Base-by-base conservation (phyloP, 768 basidiomycete genomes). In the Naganishia kalamii region DNA sequence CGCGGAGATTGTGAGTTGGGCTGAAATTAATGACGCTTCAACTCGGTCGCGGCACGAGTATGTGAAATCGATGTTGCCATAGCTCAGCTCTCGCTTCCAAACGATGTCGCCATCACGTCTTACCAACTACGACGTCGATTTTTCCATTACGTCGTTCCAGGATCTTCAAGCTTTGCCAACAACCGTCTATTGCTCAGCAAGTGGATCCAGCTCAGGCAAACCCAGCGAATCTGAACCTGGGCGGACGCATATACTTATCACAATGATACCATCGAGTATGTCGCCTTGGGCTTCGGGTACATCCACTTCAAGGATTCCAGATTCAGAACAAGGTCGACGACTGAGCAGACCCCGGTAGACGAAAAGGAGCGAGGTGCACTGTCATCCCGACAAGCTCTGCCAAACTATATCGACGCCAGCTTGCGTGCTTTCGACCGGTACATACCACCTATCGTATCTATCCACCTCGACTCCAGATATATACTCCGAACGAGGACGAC, bases 101-200 rank as follows among this genome's bases (percentile, higher is more conserved):
- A 21, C 54, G 37, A 57, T 57, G 54, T 57, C 54, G 54, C 54
- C 54, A 57, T 57, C 54, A 37, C 37, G 35, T 57, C 27, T 21
- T 37, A 57, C 35, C 27, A 52, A 35, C 37, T 40, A 40, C 37
- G 37, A 40, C 43, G 19, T 44, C 43, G 10, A 44, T 11, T 44
- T 44, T 44, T 44, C 43, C 8, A 35, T 51, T 29, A 32, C 51
- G 51, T 52, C 27, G 54, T 30, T 49, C 35, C 37, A 37, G 33
- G 27, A 37, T 40, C 54, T 33, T 41, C 3, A 40, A n/a, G 33
- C 33, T 33, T 57, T 57, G 54, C 32, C 54, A 57, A 57, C 54
- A 35, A 25, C 29, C 48, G 33, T 13, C 25, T 23, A 57, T 57
- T 37, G 54, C 54, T 41, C 37, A 57, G 54, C 54, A 57, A 50